phyloP scores from a whole-genome alignment of 345 rosid species.

The Laguncularia racemosa region DNA sequence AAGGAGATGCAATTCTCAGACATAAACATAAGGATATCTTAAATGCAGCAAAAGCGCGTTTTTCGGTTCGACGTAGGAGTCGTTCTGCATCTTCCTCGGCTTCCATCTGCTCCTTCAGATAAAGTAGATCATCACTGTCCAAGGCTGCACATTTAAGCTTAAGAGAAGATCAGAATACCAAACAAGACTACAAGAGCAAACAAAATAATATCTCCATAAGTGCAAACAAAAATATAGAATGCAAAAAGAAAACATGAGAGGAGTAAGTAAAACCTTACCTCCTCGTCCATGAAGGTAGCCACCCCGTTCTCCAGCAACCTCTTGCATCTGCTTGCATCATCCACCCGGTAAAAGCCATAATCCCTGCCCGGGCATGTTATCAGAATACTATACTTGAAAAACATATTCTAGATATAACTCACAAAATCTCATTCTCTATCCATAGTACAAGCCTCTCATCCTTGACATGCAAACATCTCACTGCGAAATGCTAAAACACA shows the following conservation, averaged over 20 bases:
- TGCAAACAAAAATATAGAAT: not conserved
- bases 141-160: constrained; percentile 51
- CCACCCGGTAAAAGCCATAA: constrained; percentile 56
- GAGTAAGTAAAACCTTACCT: constrained; percentile 35
- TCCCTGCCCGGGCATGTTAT: constrained; percentile 99
- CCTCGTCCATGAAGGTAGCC: constrained; percentile 99
- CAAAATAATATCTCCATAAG: not conserved
- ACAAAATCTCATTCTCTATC: too few relatives aligned
- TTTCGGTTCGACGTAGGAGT: constrained; percentile 90
- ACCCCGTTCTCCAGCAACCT: constrained; percentile 99
- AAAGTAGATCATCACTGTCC: constrained; percentile 98
- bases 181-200: not conserved
- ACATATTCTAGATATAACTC: too few relatives aligned
- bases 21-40: constrained; percentile 68
- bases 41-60: constrained; percentile 95
- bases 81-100: constrained; percentile 99
- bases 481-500: too few relatives aligned
- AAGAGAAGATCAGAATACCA: constrained; percentile 22
- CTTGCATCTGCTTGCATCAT: constrained; percentile 92
- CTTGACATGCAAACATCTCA: too few relatives aligned
- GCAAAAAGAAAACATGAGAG: not conserved
- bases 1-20: not conserved
- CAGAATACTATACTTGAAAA: constrained; percentile 39
- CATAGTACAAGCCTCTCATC: too few relatives aligned
- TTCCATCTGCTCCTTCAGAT: constrained; percentile 99